Evolutionary conservation across 2,329 filamentous ascomycete genomes (phyloP).

Genomic region (Tympanopsis confertula): DNA sequence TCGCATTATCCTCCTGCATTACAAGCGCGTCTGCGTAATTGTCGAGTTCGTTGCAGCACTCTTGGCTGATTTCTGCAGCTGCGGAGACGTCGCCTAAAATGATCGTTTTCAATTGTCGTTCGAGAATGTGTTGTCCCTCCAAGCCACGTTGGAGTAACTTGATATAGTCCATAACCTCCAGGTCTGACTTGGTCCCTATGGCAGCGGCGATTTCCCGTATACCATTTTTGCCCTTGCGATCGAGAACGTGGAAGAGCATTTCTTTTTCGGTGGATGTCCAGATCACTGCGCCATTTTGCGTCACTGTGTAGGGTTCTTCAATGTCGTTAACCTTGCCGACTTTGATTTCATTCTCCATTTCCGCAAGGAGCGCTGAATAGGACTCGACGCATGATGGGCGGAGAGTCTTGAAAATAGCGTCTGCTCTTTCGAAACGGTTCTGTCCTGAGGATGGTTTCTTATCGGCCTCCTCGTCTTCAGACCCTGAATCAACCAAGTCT

Average conservation of each 20-base stretch:
- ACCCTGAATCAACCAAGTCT: too few species aligned
- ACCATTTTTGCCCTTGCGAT: conserved; percentile 51
- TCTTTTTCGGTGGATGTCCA: conserved; percentile 68
- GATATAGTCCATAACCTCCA: conserved; percentile 65
- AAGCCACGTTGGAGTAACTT: conserved; percentile 41
- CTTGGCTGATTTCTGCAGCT: conserved; percentile 58
- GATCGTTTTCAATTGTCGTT: conserved; percentile 19
- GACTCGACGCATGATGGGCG: conserved; percentile 21
- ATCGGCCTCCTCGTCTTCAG: too few species aligned
- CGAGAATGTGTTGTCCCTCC: conserved; percentile 22
- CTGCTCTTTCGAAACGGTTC: too few species aligned
- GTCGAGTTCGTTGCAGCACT: conserved; percentile 57
- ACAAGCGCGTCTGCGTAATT: neutral
- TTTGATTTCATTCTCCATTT: conserved; percentile 39
- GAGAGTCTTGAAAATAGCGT: too few species aligned
- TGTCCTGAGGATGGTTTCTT: too few species aligned
- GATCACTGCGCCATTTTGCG: conserved; percentile 54
- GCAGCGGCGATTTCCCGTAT: conserved; percentile 47
- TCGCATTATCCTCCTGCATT: too few species aligned
- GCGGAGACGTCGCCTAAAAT: conserved; percentile 50
- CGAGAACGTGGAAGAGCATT: conserved; percentile 53
- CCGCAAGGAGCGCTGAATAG: conserved; percentile 39
- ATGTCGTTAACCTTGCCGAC: conserved; percentile 15
- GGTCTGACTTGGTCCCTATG: conserved; percentile 59
- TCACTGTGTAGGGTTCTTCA: conserved; percentile 19